These are phyloP conservation scores for Malassezia caprae DNA, from an alignment of 1,284 basidiomycete genomes.

Conservation along the genomic window DNA sequence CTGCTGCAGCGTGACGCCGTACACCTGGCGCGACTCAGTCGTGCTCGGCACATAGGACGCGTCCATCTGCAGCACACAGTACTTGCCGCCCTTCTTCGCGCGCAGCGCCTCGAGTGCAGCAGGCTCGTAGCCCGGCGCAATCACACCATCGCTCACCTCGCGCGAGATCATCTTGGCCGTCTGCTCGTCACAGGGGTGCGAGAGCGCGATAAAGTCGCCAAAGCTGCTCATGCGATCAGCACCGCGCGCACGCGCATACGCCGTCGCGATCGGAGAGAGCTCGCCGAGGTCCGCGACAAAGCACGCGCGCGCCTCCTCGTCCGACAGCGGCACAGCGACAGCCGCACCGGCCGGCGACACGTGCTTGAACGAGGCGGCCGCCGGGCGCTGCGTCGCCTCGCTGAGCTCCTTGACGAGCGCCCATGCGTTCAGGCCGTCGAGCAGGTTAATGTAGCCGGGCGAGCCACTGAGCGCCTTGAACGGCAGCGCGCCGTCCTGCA, in stretches of 20 bases:
- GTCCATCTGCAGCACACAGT: conserved; percentile 69
- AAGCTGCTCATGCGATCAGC: conserved; percentile 99
- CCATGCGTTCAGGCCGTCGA: conserved; percentile 94
- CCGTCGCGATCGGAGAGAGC: conserved; percentile 76
- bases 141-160: conserved; percentile 95
- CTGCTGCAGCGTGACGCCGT: conserved; percentile 83
- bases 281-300: conserved; percentile 89
- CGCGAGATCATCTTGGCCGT: conserved; percentile 93
- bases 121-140: conserved; percentile 80
- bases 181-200: conserved; percentile 78
- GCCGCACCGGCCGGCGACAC: conserved; percentile 95
- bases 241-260: conserved; percentile 91
- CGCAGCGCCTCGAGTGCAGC: conserved; percentile 81
- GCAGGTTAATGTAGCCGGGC: conserved; percentile 97
- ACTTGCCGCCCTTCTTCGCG: conserved; percentile 98
- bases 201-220: conserved; percentile 95
- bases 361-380: conserved; percentile 98
- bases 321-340: conserved; percentile 58
- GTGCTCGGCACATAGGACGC: conserved; percentile 33
- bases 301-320: conserved; percentile 84
- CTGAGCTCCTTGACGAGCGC: conserved; percentile 90
- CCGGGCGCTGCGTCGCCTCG: conserved; percentile 67
- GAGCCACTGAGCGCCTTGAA: conserved; percentile 91
- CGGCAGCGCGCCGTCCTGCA: conserved; percentile 76
- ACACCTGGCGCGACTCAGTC: conserved; percentile 86